Base-by-base conservation (phyloP, 768 basidiomycete species). In the Sporobolomyces phaffii region DNA sequence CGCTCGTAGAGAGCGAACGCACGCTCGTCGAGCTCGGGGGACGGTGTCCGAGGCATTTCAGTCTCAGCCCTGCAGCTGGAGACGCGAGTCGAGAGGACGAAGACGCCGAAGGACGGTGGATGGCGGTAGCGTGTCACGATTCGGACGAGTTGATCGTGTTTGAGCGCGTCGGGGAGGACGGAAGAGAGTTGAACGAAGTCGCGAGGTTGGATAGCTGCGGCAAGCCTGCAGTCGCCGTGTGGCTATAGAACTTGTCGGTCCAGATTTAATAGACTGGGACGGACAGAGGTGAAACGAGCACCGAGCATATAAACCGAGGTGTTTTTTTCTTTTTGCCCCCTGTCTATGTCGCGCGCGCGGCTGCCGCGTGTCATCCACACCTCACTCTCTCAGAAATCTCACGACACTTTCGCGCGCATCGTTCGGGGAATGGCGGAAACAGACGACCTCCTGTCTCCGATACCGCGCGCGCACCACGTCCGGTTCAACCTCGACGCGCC, bases 91-190 rank as follows among this genome's bases (percentile, higher is more conserved):
- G n/a, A n/a, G n/a, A n/a, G n/a, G n/a, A n/a, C 24, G 50, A 33
- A n/a, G 50, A 34, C 2, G 56, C 43, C 1, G 44, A 61, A 24
- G 63, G 60, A 22, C 51, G 48, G 52, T 67, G 33, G 28, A 33
- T 71, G n/a, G 70, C 59, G 0, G 65, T 71, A 1, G 53, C 57
- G 29, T 18, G 47, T 26, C 70, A 71, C 34, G 70, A 71, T 29
- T 64, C 62, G 52, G 65, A 71, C 31, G 65, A 71, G 38, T 28
- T 71, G 4, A 60, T 71, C 38, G 18, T 71, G 13, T 64, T 67
- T 22, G 65, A 64, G 59, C 40, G 60, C 4, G 9, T 4, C 3
- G 59, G 52, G 9, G 34, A 14, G n/a, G 54, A 38, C 14, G 65
- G 52, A 13, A 41, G 53, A 24, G 43, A 58, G 41, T 29, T 58